Evolutionary conservation across 805 yeast species (phyloP).

Genomic region (Candida ulmi): DNA sequence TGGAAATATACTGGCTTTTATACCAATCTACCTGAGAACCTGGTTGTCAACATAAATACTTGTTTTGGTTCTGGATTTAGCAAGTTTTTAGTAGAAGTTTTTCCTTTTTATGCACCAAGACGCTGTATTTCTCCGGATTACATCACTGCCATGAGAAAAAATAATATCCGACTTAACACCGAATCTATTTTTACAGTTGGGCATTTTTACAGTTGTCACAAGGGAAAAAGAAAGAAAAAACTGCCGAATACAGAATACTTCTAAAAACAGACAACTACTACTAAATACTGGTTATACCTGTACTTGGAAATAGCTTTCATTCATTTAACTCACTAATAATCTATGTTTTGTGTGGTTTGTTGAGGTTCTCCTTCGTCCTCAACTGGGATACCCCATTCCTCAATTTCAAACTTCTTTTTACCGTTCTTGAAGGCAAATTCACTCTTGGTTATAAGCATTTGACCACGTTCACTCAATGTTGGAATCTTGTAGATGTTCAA

Average conservation of each 20-base stretch:
- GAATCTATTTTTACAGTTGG: background rate
- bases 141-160: no score
- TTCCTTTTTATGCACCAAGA: background rate
- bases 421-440: constrained; percentile 88
- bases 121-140: background rate
- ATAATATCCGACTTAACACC: no score
- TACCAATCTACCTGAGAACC: background rate
- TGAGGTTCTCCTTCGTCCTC: constrained; percentile 49
- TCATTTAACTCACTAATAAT: constrained; percentile 6
- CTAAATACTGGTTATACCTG: no score
- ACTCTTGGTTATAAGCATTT: constrained; percentile 66
- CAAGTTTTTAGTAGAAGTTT: background rate
- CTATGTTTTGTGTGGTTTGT: constrained; percentile 20
- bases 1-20: background rate
- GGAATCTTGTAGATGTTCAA: constrained; percentile 74
- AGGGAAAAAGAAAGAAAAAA: no score
- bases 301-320: no score
- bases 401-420: constrained; percentile 75
- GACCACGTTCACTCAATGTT: constrained; percentile 65
- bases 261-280: no score
- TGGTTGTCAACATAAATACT: no score
- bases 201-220: no score
- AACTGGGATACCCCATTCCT: constrained; percentile 96
- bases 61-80: background rate
- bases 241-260: no score